These are phyloP conservation scores for Colletotrichum lini DNA, from an alignment of 2,329 filamentous ascomycete genomes.

Conservation along the genomic window DNA sequence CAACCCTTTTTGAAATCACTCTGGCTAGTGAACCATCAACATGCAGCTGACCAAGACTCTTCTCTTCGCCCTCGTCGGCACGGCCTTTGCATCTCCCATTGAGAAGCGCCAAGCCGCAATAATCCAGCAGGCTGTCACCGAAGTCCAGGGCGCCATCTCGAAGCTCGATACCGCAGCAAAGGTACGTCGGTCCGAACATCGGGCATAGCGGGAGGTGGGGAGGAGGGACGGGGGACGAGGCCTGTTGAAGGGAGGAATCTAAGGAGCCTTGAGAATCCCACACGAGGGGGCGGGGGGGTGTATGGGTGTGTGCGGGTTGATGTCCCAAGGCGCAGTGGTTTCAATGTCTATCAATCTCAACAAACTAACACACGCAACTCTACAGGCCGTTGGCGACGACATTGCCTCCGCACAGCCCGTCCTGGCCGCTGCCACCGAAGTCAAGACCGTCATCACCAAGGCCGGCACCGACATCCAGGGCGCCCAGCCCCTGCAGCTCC, in stretches of 20 bases:
- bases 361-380: not conserved
- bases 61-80: slow-evolving; percentile 36
- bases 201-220: not conserved
- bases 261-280: not conserved
- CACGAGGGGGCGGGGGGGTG: not conserved
- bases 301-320: too few relatives aligned
- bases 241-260: not conserved
- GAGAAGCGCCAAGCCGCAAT: slow-evolving; percentile 63
- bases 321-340: not conserved
- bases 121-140: slow-evolving; percentile 71
- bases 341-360: not conserved
- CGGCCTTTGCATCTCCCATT: slow-evolving; percentile 31
- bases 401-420: slow-evolving; percentile 60
- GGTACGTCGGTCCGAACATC: slow-evolving; percentile 15
- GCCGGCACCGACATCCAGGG: slow-evolving; percentile 47
- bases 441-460: slow-evolving; percentile 39
- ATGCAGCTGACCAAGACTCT: slow-evolving; percentile 40
- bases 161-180: slow-evolving; percentile 55
- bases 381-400: slow-evolving; percentile 57
- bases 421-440: slow-evolving; percentile 44
- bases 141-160: slow-evolving; percentile 72
- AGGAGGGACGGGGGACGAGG: too few relatives aligned
- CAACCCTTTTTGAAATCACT: slow-evolving; percentile 23
- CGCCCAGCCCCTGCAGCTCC: slow-evolving; percentile 43
- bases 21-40: slow-evolving; percentile 37